Evolutionary conservation across 805 yeast species (phyloP).

Genomic region (Metschnikowia sp.): DNA sequence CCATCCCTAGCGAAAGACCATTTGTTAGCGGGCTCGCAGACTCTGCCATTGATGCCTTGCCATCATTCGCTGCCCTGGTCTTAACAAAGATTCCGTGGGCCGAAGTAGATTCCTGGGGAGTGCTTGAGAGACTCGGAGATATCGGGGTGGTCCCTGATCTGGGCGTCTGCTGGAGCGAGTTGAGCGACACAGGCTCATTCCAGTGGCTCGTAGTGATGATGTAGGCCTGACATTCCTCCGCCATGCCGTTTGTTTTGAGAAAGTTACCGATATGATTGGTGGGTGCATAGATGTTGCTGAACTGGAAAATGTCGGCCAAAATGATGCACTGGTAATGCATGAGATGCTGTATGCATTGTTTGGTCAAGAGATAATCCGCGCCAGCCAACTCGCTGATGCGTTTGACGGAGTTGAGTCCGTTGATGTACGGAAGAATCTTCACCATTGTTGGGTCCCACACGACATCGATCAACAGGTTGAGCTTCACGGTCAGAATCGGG

Average conservation of each 20-base stretch:
- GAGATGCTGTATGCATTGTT: conserved; percentile 86
- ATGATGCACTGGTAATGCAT: conserved; percentile 85
- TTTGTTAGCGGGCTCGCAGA: conserved; percentile 13
- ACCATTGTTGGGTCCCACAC: conserved; percentile 98
- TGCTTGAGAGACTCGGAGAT: conserved; percentile 4
- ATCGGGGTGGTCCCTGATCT: conserved; percentile 1
- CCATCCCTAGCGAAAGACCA: not conserved
- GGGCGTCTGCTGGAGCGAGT: conserved; percentile 1
- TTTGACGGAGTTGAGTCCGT: conserved; percentile 82
- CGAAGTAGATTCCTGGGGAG: not conserved
- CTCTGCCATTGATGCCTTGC: not conserved
- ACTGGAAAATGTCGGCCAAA: conserved; percentile 84
- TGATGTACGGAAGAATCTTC: conserved; percentile 76
- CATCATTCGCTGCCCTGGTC: not conserved
- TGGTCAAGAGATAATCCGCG: conserved; percentile 73
- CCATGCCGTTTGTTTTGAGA: conserved; percentile 57
- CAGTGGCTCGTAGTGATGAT: conserved; percentile 44
- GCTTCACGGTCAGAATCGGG: conserved; percentile 82
- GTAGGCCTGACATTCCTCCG: conserved; percentile 82
- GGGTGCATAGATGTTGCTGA: conserved; percentile 83
- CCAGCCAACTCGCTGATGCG: conserved; percentile 75
- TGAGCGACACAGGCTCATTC: conserved; percentile 11
- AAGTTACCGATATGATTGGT: conserved; percentile 74
- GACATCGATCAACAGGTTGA: conserved; percentile 72
- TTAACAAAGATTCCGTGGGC: not conserved